These are phyloP conservation scores for Trichoderma asperelloides DNA, from an alignment of 495 filamentous ascomycete species.

Conservation along the genomic window DNA sequence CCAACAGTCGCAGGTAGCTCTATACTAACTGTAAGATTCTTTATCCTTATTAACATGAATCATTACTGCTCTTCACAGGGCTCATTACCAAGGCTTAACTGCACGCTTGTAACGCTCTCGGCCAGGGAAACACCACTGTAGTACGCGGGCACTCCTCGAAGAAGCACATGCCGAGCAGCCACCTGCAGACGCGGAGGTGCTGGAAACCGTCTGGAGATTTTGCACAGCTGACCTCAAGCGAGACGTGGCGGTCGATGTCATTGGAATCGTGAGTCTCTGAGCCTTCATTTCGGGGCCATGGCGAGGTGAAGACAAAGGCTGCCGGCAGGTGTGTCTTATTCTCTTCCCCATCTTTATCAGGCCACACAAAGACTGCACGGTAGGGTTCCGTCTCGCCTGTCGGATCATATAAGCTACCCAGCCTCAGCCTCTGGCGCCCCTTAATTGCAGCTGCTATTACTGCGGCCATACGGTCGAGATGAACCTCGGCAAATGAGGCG, in stretches of 20 bases:
- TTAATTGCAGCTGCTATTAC: conserved; percentile 5
- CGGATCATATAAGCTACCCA: neutral
- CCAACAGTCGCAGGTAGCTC: neutral
- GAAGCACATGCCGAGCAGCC: conserved; percentile 13
- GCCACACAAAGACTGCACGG: conserved; percentile 5
- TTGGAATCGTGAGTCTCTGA: conserved; percentile 9
- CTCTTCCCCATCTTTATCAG: neutral
- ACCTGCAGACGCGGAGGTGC: conserved; percentile 10
- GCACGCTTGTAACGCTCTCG: conserved; percentile 2
- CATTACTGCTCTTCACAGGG: neutral
- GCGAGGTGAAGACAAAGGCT: conserved; percentile 10
- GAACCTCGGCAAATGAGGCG: conserved; percentile 6
- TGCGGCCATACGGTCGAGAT: conserved; percentile 9
- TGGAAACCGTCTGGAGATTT: neutral
- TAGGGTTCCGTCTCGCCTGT: neutral
- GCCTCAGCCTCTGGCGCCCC: conserved; percentile 1
- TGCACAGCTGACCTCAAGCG: conserved; percentile 7
- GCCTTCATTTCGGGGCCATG: conserved; percentile 2
- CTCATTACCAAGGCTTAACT: conserved; percentile 6
- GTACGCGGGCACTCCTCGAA: conserved; percentile 9
- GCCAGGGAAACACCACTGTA: conserved; percentile 10
- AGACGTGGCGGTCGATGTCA: conserved; percentile 14
- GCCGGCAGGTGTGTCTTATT: neutral
- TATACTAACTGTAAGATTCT: too few relatives aligned
- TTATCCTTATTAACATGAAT: too few relatives aligned